Conservation (phyloP, 257 asterid species). For the Echium plantagineum region DNA sequence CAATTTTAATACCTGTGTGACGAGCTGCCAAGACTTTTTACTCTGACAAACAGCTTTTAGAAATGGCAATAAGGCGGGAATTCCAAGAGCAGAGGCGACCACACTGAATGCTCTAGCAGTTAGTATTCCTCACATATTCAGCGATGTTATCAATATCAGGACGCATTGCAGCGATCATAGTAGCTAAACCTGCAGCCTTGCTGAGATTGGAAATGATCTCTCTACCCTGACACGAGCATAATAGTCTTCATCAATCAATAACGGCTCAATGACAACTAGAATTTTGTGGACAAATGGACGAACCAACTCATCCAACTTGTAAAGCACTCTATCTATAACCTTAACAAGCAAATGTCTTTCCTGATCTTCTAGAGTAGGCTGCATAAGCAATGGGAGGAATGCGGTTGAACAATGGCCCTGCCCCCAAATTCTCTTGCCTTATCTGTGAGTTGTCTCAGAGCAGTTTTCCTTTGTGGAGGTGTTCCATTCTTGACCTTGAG, state of each 20-base stretch:
- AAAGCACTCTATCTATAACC: slow-evolving; percentile 82
- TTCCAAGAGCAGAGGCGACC: slow-evolving; percentile 93
- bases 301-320: slow-evolving; percentile 82
- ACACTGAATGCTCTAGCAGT: slow-evolving; percentile 94
- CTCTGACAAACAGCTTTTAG: slow-evolving; percentile 93
- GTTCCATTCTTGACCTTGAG: slow-evolving; percentile 92
- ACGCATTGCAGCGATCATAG: slow-evolving; percentile 99
- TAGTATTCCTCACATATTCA: slow-evolving; percentile 83
- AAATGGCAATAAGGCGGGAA: slow-evolving; percentile 78
- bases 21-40: slow-evolving; percentile 99
- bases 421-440: slow-evolving; percentile 92
- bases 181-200: slow-evolving; percentile 92
- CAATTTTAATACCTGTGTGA: slow-evolving; percentile 93
- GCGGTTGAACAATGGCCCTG: slow-evolving; percentile 84
- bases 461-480: slow-evolving; percentile 92
- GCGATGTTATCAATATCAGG: slow-evolving; percentile 91
- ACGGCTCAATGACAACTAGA: slow-evolving; percentile 85
- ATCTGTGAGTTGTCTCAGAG: slow-evolving; percentile 83
- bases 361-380: slow-evolving; percentile 88
- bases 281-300: slow-evolving; percentile 94
- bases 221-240: slow-evolving; percentile 93
- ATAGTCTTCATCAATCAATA: slow-evolving; percentile 87
- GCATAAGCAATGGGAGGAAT: slow-evolving; percentile 88
- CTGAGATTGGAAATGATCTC: slow-evolving; percentile 90
- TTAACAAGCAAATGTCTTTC: slow-evolving; percentile 83